Evolutionary conservation across 257 asterid genomes (phyloP).

Genomic region (Solanum paucissectum): DNA sequence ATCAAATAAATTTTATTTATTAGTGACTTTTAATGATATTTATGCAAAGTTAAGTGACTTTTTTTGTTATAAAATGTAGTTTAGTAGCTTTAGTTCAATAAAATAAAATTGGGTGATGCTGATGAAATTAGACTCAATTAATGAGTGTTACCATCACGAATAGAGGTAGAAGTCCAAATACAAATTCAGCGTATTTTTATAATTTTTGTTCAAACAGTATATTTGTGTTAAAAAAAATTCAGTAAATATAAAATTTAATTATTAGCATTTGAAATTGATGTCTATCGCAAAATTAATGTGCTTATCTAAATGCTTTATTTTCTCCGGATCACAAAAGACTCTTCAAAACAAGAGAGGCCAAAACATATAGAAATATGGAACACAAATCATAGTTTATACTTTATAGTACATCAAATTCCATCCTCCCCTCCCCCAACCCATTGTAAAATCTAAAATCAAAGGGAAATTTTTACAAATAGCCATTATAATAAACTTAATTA

Average conservation of each 20-base stretch:
- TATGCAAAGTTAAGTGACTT: not conserved
- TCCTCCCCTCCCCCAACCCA: not conserved
- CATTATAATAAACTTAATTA: no score
- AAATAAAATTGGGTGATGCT: not conserved
- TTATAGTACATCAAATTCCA: not conserved
- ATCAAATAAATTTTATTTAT: not conserved
- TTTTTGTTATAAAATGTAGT: not conserved
- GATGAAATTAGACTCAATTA: not conserved
- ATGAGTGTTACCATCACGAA: not conserved
- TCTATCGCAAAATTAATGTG: rapidly evolving
- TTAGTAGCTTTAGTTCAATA: not conserved
- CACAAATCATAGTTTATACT: not conserved
- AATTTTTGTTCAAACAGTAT: not conserved
- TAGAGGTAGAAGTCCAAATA: not conserved
- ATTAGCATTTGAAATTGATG: not conserved
- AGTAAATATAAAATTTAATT: not conserved
- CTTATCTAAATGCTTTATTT: not conserved
- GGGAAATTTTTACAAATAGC: no score
- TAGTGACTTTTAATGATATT: not conserved
- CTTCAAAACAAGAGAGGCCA: not conserved
- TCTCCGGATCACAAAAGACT: not conserved
- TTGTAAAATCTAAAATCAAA: not conserved
- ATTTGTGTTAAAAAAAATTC: not conserved
- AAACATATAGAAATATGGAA: not conserved
- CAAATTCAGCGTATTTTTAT: rapidly evolving